Conservation (phyloP, 2,329 filamentous ascomycete genomes). For the Mariannaea elegans region DNA sequence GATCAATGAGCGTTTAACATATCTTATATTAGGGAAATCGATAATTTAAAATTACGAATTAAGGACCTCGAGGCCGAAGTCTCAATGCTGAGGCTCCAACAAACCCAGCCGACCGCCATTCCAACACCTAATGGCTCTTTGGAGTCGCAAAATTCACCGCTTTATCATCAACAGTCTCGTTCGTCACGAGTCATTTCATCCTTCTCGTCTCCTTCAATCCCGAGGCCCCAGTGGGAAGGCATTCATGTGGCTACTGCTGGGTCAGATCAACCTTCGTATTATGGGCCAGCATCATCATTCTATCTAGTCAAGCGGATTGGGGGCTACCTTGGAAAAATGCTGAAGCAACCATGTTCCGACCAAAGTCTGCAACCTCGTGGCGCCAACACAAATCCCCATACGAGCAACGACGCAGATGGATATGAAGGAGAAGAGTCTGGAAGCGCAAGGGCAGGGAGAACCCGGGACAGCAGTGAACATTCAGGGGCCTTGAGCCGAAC, state of each 20-base stretch:
- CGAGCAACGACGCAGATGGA: neutral
- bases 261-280: conserved; percentile 50
- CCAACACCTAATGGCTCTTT: conserved; percentile 18
- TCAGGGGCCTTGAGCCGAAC: conserved; percentile 39
- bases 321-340: conserved; percentile 44
- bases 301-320: conserved; percentile 56
- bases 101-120: neutral
- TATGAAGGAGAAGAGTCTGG: neutral
- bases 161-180: neutral
- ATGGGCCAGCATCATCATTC: conserved; percentile 54
- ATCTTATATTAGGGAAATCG: conserved; percentile 41
- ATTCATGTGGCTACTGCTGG: conserved; percentile 49
- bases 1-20: neutral
- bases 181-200: neutral
- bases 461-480: neutral
- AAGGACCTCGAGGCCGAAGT: conserved; percentile 43
- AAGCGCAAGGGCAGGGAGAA: neutral
- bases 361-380: conserved; percentile 27
- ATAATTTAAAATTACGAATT: conserved; percentile 44
- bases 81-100: neutral
- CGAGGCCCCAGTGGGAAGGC: conserved; percentile 38
- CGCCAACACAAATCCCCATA: conserved; percentile 16
- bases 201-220: neutral
- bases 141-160: conserved; percentile 15
- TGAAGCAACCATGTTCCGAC: conserved; percentile 40